Evolutionary conservation across 306 rosid genomes (phyloP), one percentile per base, ranked within the genome.

Genomic region (Acacia acuminata): DNA sequence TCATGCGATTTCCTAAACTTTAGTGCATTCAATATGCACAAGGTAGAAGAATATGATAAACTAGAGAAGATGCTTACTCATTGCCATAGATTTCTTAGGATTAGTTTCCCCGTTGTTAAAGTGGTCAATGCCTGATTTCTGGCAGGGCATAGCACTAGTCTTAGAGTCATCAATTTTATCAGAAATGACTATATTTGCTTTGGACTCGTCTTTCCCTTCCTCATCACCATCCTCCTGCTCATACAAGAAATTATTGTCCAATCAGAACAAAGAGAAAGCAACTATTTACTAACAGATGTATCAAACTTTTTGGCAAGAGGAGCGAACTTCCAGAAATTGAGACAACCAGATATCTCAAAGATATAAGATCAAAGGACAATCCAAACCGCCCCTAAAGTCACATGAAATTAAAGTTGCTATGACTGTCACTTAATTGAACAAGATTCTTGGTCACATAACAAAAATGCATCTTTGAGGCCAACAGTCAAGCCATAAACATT

Each of bases 61-160:
- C 15, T 16, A 38, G n/a, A 75, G 56, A 82, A 75, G 68, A 45
- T 55, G 79, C 97, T 88, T 86, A 96, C 99, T 94, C 94, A 92
- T 87, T 30, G 99, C 97, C 58, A 71, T 84, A 67, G 94, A 88
- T 84, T 92, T 94, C 78, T 85, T 87, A 4, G 97, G 98, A 87
- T 96, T 91, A 61, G 81, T 82, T 89, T 94, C 97, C 67, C 65
- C 93, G 40, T 85, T 69, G 77, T 91, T 89, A 85, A 94, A 96
- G 86, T 79, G 89, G 87, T 96, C 97, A 40, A 91, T 42, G 83
- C 96, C 93, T 40, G 79, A 73, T 80, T 89, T 94, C 85, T 83
- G 77, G 80, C 82, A 58, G 40, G 83, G 82, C 13, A 50, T 30
- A 67, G 84, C 82, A 32, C 80, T 73, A 75, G 78, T 80, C 75